Evolutionary conservation across 2,329 filamentous ascomycete species (phyloP), one percentile per base, ranked within the genome.

Genomic region (Colletotrichum plurivorum): DNA sequence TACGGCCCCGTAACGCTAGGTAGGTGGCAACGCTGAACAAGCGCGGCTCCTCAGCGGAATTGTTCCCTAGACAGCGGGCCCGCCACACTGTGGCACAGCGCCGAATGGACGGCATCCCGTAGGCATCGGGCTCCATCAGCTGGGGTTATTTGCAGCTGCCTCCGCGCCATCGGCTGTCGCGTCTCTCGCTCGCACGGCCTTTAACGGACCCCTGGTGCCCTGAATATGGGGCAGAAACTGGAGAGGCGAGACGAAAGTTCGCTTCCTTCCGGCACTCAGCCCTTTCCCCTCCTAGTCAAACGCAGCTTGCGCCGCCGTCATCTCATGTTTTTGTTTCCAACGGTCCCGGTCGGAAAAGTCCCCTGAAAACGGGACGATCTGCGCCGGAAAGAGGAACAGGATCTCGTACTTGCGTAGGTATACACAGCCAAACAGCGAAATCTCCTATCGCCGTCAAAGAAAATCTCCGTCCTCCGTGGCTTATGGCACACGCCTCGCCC

Each of bases 201-300:
- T 48, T 10, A 46, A 41, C 39, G 53, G 52, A 52, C 59, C n/a
- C 20, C 31, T 49, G 45, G 39, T 10, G 9, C 39, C 39, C 22
- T 36, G 31, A 13, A 13, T 1, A n/a, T n/a, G 41, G 41, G 15
- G 52, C n/a, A 48, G 39, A 57, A 45, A 18, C 43, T 49, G 43
- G 27, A 43, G 61, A 64, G 52, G 36, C 25, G n/a, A 63, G 58
- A 55, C 45, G 22, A 57, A 43, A 43, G 53, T 54, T 65, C 60
- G 65, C 65, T 69, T 55, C 61, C 61, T 69, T 65, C 61, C 60
- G 46, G 51, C 22, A 59, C 61, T 65, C 54, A 49, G 61, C 49
- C 60, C 46, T 49, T 56, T 31, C 61, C 65, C 61, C 54, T 65
- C 61, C 54, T 20, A 55, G 48, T 59, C 66, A 65, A 68, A 67